phyloP scores from a whole-genome alignment of 768 basidiomycete species.

The Epithele typhae region DNA sequence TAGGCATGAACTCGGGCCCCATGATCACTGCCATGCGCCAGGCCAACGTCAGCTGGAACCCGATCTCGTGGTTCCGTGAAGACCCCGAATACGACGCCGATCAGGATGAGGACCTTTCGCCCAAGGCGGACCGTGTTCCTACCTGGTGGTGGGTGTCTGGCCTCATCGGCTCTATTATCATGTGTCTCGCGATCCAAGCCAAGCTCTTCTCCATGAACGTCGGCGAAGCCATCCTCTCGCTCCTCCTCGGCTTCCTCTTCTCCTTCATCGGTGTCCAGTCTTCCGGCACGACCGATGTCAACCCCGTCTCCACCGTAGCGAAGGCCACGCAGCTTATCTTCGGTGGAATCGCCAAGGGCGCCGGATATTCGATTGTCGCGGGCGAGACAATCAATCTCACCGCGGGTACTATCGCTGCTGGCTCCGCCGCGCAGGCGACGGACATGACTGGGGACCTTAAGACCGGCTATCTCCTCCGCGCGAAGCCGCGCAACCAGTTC shows the following conservation, averaged over 20 bases:
- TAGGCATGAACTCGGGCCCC: slow-evolving; percentile 38
- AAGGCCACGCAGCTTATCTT: slow-evolving; percentile 65
- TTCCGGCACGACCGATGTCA: slow-evolving; percentile 55
- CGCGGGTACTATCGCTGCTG: slow-evolving; percentile 50
- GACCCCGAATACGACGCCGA: slow-evolving; percentile 25
- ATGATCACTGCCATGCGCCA: slow-evolving; percentile 21
- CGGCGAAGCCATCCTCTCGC: slow-evolving; percentile 51
- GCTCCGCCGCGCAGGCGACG: slow-evolving; percentile 50
- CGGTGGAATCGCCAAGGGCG: slow-evolving; percentile 53
- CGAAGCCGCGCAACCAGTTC: slow-evolving; percentile 61
- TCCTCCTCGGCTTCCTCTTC: slow-evolving; percentile 60
- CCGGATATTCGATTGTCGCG: slow-evolving; percentile 28
- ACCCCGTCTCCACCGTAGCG: slow-evolving; percentile 56
- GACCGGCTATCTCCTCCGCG: slow-evolving; percentile 63
- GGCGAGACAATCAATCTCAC: slow-evolving; percentile 46
- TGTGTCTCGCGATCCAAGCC: slow-evolving; percentile 49
- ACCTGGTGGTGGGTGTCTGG: slow-evolving; percentile 50
- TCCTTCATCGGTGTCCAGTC: slow-evolving; percentile 66
- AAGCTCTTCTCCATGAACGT: slow-evolving; percentile 54
- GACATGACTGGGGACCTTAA: slow-evolving; percentile 71
- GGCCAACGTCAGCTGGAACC: slow-evolving; percentile 7
- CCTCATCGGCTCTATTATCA: slow-evolving; percentile 41
- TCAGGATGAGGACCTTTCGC: slow-evolving; percentile 50
- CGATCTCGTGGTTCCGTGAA: slow-evolving; percentile 14
- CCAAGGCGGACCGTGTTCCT: slow-evolving; percentile 51